These are phyloP conservation scores for Sarocladium strictum DNA, from an alignment of 2,329 filamentous ascomycete species.

Conservation along the genomic window DNA sequence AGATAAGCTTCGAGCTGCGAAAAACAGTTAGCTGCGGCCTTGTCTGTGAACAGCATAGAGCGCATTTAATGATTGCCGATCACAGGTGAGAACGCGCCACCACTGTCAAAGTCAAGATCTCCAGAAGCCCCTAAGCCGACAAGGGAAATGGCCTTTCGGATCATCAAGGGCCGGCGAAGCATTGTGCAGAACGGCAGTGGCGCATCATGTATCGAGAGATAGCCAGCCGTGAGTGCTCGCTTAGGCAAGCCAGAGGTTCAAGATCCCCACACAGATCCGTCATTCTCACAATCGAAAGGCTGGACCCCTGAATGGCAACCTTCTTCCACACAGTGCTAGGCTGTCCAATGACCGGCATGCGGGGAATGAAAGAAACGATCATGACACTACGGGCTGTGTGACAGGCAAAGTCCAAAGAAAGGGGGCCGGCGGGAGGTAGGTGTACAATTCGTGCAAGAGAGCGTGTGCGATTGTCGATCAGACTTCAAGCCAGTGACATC, in stretches of 20 bases:
- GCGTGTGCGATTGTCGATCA: neutral
- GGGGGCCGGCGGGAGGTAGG: neutral
- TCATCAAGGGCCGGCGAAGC: neutral
- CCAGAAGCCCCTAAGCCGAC: too few species aligned
- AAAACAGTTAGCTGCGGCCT: too few species aligned
- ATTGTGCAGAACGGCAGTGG: too few species aligned
- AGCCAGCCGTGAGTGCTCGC: neutral
- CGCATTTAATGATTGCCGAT: too few species aligned
- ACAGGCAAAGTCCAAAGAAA: neutral
- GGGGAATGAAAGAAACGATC: neutral
- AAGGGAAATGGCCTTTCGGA: neutral
- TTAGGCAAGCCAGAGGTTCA: neutral
- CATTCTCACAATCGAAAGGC: neutral
- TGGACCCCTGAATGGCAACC: neutral
- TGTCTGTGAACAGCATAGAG: too few species aligned
- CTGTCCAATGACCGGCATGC: neutral
- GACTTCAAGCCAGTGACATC: neutral
- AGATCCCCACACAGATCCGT: neutral
- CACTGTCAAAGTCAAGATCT: too few species aligned
- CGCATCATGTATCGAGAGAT: neutral
- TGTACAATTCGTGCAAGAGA: neutral
- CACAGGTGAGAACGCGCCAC: too few species aligned
- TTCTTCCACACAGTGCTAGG: neutral
- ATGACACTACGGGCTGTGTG: neutral
- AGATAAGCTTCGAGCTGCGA: too few species aligned